These are phyloP conservation scores for Nicotiana paniculata DNA, from an alignment of 257 asterid genomes.

Conservation along the genomic window DNA sequence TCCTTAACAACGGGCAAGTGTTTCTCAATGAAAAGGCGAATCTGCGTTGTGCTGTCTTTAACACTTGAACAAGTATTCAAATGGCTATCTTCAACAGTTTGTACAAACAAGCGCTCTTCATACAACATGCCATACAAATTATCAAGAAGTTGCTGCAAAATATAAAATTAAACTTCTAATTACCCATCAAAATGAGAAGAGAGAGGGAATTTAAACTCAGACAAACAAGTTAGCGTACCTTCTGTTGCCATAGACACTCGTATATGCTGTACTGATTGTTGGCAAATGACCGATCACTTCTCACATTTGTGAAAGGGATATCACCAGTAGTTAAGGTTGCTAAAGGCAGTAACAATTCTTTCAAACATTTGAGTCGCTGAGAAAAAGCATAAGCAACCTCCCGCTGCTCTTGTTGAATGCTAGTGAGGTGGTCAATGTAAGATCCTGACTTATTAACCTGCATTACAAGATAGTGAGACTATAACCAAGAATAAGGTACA, in stretches of 20 bases:
- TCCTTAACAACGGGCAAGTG: slow-evolving; percentile 52
- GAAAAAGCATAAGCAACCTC: slow-evolving; percentile 55
- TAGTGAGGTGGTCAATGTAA: slow-evolving; percentile 65
- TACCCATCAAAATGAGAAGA: not conserved
- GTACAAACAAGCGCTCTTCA: slow-evolving; percentile 59
- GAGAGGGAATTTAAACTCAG: slow-evolving; percentile 3
- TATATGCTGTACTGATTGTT: slow-evolving; percentile 46
- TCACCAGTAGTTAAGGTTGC: slow-evolving; percentile 47
- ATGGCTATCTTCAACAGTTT: slow-evolving; percentile 50
- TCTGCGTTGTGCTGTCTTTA: slow-evolving; percentile 36
- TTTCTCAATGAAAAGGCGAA: slow-evolving; percentile 40
- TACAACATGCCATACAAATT: slow-evolving; percentile 48
- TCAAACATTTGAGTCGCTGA: slow-evolving; percentile 45
- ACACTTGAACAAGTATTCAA: slow-evolving; percentile 52
- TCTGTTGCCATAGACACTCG: slow-evolving; percentile 85
- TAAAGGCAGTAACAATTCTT: slow-evolving; percentile 55
- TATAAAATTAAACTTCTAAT: not conserved
- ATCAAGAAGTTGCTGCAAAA: slow-evolving; percentile 80
- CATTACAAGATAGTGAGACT: slow-evolving; percentile 6
- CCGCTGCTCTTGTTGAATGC: slow-evolving; percentile 95
- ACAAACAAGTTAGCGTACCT: slow-evolving; percentile 35
- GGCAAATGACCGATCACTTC: slow-evolving; percentile 17
- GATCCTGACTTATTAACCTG: slow-evolving; percentile 69
- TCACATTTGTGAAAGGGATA: slow-evolving; percentile 11
- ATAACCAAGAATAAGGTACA: slow-evolving; percentile 2